These are phyloP conservation scores for Melaleuca quinquenervia DNA, from an alignment of 345 rosid genomes.

Conservation along the genomic window DNA sequence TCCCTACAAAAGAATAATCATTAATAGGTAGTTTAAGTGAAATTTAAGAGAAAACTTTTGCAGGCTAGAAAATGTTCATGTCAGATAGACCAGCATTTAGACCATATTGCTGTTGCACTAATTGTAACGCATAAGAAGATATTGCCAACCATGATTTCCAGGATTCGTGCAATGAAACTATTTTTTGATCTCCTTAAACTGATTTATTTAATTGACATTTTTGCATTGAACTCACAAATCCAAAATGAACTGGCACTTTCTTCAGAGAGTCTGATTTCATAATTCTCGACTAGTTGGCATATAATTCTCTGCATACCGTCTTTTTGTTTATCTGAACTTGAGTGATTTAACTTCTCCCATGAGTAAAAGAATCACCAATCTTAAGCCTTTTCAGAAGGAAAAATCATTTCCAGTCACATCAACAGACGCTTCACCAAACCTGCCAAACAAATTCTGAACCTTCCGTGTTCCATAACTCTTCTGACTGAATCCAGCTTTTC, in stretches of 20 bases:
- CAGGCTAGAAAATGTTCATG: background rate
- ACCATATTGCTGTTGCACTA: background rate
- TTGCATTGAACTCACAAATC: background rate
- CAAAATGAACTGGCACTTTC: background rate
- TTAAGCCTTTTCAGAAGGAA: background rate
- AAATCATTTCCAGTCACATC: background rate
- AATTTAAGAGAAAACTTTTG: background rate
- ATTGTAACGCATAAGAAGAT: background rate
- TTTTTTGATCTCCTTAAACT: background rate
- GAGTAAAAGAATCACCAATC: background rate
- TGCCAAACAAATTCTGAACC: background rate
- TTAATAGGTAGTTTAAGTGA: background rate
- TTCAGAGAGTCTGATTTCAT: background rate
- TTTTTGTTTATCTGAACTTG: background rate
- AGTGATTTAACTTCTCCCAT: background rate
- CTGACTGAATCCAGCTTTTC: background rate
- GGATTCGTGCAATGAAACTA: background rate
- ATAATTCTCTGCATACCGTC: background rate
- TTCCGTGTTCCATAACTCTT: background rate
- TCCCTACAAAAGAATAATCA: slow-evolving; percentile 36
- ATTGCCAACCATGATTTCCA: background rate
- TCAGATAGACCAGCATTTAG: background rate
- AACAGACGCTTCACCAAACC: background rate
- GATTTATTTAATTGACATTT: background rate
- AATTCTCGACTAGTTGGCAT: background rate